Evolutionary conservation across 139 green algal genomes (phyloP).

Genomic region (Coccomyxa sp.): DNA sequence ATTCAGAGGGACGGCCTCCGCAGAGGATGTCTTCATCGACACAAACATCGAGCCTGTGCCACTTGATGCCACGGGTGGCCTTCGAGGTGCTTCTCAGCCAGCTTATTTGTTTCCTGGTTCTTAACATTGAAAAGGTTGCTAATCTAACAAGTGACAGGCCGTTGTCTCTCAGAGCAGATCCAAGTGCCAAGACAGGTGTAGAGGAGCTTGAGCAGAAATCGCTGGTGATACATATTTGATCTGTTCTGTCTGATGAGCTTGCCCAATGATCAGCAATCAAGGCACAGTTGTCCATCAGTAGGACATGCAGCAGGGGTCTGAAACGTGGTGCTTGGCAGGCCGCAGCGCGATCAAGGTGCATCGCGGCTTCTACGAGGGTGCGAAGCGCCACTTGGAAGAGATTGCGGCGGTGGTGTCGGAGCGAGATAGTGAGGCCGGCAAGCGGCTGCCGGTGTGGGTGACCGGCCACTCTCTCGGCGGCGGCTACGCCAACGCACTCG

Average conservation of each 20-base stretch:
- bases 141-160: neutral
- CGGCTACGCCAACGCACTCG: constrained; percentile 24
- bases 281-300: too few species aligned
- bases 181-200: too few species aligned
- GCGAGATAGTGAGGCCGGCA: neutral
- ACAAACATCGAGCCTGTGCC: constrained; percentile 17
- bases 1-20: constrained; percentile 19
- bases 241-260: too few species aligned
- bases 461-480: constrained; percentile 24
- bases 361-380: constrained; percentile 18
- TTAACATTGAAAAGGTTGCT: neutral
- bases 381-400: constrained; percentile 10
- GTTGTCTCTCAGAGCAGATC: too few species aligned
- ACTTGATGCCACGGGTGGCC: neutral
- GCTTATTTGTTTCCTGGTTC: neutral
- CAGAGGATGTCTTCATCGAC: constrained; percentile 24
- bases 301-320: too few species aligned
- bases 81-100: neutral
- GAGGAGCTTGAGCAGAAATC: too few species aligned
- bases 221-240: too few species aligned
- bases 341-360: constrained; percentile 10
- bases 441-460: constrained; percentile 18
- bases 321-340: neutral
- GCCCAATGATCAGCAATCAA: too few species aligned
- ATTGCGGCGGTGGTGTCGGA: constrained; percentile 10